These are phyloP conservation scores for Candida verbasci DNA, from an alignment of 805 yeast species.

Conservation along the genomic window DNA sequence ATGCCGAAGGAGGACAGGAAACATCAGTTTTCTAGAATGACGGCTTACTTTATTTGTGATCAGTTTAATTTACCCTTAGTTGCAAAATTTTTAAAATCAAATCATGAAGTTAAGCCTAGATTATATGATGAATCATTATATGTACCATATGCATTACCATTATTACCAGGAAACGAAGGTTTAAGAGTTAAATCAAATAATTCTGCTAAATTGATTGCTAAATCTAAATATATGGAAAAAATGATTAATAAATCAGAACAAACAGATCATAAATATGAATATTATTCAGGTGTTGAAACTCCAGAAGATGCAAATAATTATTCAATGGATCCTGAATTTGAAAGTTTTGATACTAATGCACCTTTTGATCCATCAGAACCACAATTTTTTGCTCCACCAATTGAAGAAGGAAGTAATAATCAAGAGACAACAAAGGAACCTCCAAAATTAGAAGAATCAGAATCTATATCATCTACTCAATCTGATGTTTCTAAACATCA, in stretches of 20 bases:
- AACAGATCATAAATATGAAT: constrained; percentile 88
- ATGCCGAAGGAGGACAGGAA: constrained; percentile 57
- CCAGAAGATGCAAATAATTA: constrained; percentile 51
- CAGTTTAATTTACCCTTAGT: constrained; percentile 65
- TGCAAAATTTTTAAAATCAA: constrained; percentile 55
- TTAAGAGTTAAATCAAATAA: constrained; percentile 70
- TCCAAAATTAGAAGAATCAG: not conserved
- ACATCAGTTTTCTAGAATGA: constrained; percentile 72
- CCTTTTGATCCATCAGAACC: constrained; percentile 92
- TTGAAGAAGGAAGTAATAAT: constrained; percentile 20
- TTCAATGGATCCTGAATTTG: constrained; percentile 42
- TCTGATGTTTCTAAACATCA: constrained; percentile 51
- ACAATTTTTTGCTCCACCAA: constrained; percentile 66
- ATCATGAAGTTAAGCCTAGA: constrained; percentile 83
- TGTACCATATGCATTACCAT: constrained; percentile 82
- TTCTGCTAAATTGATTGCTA: constrained; percentile 39
- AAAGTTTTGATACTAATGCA: constrained; percentile 38
- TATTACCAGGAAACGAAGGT: constrained; percentile 79
- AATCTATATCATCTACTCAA: constrained; percentile 5
- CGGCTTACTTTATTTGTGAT: constrained; percentile 89
- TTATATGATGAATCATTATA: constrained; percentile 90
- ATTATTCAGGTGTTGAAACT: constrained; percentile 75
- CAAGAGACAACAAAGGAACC: constrained; percentile 7
- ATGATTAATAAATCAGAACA: constrained; percentile 78
- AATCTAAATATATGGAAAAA: constrained; percentile 60